phyloP scores from a whole-genome alignment of 805 yeast species.

The Saccharomycopsis sp. region DNA sequence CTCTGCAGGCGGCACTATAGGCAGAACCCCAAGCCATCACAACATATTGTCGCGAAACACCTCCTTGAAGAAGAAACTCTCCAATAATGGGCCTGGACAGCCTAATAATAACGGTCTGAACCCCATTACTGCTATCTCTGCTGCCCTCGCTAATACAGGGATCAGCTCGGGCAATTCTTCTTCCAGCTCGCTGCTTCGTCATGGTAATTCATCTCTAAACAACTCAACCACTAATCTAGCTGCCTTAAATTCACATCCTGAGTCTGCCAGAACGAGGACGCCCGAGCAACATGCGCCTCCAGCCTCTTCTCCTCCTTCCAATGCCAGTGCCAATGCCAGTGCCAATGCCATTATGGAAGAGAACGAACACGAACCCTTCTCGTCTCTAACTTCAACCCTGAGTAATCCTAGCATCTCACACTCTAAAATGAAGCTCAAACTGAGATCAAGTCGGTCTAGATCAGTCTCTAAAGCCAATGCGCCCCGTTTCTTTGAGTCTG shows the following conservation, averaged over 20 bases:
- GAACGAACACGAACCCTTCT: too few relatives aligned
- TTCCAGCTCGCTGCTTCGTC: background rate
- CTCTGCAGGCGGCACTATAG: too few relatives aligned
- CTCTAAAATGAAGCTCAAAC: background rate
- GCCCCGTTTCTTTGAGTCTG: slow-evolving; percentile 1
- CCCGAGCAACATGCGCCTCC: too few relatives aligned
- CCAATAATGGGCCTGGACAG: background rate
- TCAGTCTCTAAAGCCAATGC: slow-evolving; percentile 8
- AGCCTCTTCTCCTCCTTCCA: too few relatives aligned
- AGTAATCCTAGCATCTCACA: slow-evolving; percentile 6
- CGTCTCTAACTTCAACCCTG: background rate
- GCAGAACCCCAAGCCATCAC: background rate
- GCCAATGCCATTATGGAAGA: background rate
- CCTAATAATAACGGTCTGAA: background rate
- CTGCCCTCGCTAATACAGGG: background rate
- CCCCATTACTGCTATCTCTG: background rate
- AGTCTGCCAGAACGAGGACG: background rate
- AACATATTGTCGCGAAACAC: background rate
- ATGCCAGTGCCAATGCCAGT: background rate
- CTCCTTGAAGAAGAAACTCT: background rate
- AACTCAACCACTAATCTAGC: background rate
- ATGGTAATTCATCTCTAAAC: background rate
- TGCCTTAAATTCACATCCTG: too few relatives aligned
- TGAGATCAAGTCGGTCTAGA: slow-evolving; percentile 3
- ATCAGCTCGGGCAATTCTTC: background rate